phyloP scores from a whole-genome alignment of 2,329 filamentous ascomycete species.

The Monosporascus sp. region DNA sequence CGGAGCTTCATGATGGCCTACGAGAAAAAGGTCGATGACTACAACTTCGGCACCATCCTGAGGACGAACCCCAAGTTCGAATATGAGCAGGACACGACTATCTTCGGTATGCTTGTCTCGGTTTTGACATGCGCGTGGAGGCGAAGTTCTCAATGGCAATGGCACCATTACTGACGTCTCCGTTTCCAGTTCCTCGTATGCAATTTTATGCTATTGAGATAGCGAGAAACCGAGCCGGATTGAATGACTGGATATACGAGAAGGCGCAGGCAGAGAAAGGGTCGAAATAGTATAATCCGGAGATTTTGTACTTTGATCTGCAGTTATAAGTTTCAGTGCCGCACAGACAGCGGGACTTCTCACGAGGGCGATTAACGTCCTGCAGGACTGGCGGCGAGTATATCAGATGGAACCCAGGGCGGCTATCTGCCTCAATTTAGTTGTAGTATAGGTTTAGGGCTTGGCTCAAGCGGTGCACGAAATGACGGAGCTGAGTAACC shows the following conservation, averaged over 20 bases:
- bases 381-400: too few species aligned
- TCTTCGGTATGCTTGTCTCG: conserved; percentile 66
- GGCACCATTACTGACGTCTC: conserved; percentile 2
- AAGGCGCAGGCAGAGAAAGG: conserved; percentile 61
- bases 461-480: too few species aligned
- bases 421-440: too few species aligned
- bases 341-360: too few species aligned
- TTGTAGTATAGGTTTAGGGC: background rate
- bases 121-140: conserved; percentile 33
- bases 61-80: conserved; percentile 72
- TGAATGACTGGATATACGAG: conserved; percentile 98
- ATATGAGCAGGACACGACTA: conserved; percentile 84
- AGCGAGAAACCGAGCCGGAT: conserved; percentile 73
- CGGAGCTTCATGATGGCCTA: conserved; percentile 90
- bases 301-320: background rate
- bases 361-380: too few species aligned
- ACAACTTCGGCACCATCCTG: conserved; percentile 95
- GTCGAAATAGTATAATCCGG: conserved; percentile 19
- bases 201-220: conserved; percentile 80
- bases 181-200: conserved; percentile 52
- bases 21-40: conserved; percentile 93
- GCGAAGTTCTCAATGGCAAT: too few species aligned
- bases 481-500: too few species aligned
- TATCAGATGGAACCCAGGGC: too few species aligned
- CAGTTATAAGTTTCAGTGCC: too few species aligned